These are phyloP conservation scores for Aspergillus piperis DNA, from an alignment of 2,329 filamentous ascomycete genomes.

Conservation along the genomic window DNA sequence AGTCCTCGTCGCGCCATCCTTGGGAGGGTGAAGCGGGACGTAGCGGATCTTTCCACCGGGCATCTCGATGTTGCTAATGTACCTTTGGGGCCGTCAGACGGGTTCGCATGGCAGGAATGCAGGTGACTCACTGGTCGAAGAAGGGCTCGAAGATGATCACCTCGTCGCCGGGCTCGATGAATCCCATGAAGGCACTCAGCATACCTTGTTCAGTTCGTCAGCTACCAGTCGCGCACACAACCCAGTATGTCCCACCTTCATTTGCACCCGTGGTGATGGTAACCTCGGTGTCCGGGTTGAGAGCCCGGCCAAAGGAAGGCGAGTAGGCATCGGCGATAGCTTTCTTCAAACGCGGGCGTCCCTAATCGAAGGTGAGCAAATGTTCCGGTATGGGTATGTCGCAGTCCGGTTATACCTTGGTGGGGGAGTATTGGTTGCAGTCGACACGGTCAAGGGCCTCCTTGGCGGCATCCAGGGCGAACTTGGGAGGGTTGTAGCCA, in stretches of 20 bases:
- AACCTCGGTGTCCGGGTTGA: conserved; percentile 90
- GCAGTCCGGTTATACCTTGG: conserved; percentile 58
- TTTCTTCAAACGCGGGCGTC: conserved; percentile 85
- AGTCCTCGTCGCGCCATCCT: conserved; percentile 73
- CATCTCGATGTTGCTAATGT: conserved; percentile 99
- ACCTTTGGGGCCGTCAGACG: conserved; percentile 47
- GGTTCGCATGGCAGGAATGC: not conserved
- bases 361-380: conserved; percentile 47
- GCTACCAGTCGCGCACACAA: not conserved
- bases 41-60: conserved; percentile 92
- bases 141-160: conserved; percentile 98
- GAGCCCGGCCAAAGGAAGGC: conserved; percentile 75
- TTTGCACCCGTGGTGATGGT: conserved; percentile 78
- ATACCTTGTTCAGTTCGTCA: conserved; percentile 57
- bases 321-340: conserved; percentile 92
- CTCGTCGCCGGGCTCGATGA: conserved; percentile 91
- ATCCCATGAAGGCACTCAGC: conserved; percentile 97
- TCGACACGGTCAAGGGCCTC: conserved; percentile 85
- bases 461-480: conserved; percentile 90
- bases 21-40: conserved; percentile 88
- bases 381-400: not conserved
- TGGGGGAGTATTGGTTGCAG: conserved; percentile 98
- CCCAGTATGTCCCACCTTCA: conserved; percentile 40
- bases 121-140: conserved; percentile 78
- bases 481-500: conserved; percentile 90